Conservation (phyloP, 2,329 filamentous ascomycete genomes). For the Fonsecaea pugnacius region DNA sequence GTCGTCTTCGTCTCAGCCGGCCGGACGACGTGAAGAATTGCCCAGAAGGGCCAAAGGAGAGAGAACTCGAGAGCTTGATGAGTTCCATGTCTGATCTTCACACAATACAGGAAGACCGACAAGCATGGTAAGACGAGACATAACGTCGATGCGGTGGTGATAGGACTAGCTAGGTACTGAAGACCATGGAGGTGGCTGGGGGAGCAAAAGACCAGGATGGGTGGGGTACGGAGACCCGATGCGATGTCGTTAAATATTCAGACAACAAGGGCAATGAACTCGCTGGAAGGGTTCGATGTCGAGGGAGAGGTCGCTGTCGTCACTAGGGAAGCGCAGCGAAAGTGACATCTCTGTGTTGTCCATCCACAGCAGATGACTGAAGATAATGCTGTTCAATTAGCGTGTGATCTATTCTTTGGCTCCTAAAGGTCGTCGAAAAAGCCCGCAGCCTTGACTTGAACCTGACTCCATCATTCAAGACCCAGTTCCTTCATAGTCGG, state of each 20-base stretch:
- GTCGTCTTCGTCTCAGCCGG: background rate
- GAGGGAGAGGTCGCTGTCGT: background rate
- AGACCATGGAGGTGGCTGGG: background rate
- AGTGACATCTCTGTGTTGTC: background rate
- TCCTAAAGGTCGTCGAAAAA: background rate
- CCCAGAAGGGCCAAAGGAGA: background rate
- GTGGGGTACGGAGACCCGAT: background rate
- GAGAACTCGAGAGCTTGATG: background rate
- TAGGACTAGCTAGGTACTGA: background rate
- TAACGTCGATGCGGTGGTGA: background rate
- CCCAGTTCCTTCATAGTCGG: conserved; percentile 36
- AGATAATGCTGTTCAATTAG: background rate
- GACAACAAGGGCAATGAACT: background rate
- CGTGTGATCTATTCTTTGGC: background rate
- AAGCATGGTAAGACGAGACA: background rate
- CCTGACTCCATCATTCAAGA: conserved; percentile 13
- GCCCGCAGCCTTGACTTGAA: background rate
- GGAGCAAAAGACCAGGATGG: background rate
- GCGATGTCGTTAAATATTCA: background rate
- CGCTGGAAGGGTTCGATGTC: background rate
- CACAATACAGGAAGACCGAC: background rate
- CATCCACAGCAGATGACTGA: background rate
- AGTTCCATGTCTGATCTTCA: background rate
- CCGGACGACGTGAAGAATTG: background rate
- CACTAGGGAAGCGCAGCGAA: background rate